Base-by-base conservation (phyloP, 164 flowering plant species). In the Vitis amurensis region DNA sequence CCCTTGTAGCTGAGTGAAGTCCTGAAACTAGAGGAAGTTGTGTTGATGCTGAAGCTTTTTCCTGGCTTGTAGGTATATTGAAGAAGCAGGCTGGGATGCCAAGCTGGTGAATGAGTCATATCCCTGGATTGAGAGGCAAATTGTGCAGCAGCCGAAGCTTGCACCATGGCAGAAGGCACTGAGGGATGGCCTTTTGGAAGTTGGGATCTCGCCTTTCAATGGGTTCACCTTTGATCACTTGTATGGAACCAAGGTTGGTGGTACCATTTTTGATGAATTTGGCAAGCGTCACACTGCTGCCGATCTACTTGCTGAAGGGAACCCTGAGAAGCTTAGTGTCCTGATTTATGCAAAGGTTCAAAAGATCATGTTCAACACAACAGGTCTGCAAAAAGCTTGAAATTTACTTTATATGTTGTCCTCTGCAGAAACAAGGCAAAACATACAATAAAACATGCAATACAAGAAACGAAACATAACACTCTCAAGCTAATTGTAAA, bases 161-260 rank as follows among this genome's bases (percentile, higher is more conserved):
- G 78, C 76, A 1, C 83, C 81, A 12, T 96, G 98, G 98, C 99
- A 96, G 73, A 63, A 44, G 17, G 97, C 93, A 0, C 53, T 91
- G 7, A 86, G 84, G 65, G 90, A 88, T 55, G 76, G 95, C 55
- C 90, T 96, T 7, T 69, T 96, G 55, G 93, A 91, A 30, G 86
- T 79, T 8, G 98, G 98, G 7, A 69, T 96, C 9, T 75, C 89
- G 0, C 99, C 99, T 37, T 87, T 72, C 67, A 96, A 96, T 73
- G 99, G 99, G 0, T 92, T 86, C 81, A 91, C 98, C 11, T 90
- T 77, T 58, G 97, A 96, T 58, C 99, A 96, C 73, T 29, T 84
- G 3, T 83, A 81, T 59, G 99, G 99, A 6, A 96, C 99, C 70
- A 96, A 96, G 75, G 79, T 91, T 52, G 98, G 99, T 11, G 99